Base-by-base conservation (phyloP, 2,329 filamentous ascomycete species). In the Aspergillus sp. region DNA sequence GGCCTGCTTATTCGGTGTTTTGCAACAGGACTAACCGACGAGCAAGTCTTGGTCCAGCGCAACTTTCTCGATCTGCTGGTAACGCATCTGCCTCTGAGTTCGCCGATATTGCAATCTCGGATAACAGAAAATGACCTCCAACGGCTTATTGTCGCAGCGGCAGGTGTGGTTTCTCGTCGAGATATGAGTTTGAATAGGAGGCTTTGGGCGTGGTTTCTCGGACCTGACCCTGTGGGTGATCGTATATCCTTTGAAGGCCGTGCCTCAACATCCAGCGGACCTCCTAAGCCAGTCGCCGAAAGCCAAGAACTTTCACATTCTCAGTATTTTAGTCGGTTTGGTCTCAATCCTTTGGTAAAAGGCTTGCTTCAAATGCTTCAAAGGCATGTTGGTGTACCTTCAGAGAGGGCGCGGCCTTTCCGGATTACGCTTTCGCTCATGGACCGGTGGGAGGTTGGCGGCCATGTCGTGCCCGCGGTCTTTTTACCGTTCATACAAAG, bases 391-490 rank as follows among this genome's bases (percentile, higher is more conserved):
- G 71, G 67, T 5, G 79, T 80, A 54, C 83, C 89, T 1, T 74
- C 83, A 0, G 91, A 96, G 67, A 83, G 87, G 70, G 91, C 92
- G 18, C 87, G 87, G 39, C 93, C 95, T 0, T 97, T 96, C 70
- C 87, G 93, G 56, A 91, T 98, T 61, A 96, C 92, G 67, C 82
- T 98, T 2, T 97, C 96, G 15, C 80, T 99, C 52, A 98, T 99
- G 95, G 95, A 99, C 75, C 87, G 93, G 57, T 98, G 92, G 93
- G 95, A 99, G 72, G 93, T 99, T 63, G 95, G 95, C 30, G 91
- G 91, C 1, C 81, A 93, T 17, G 87, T 99, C 47, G 89, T 98
- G 2, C 90, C 93, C 0, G 88, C 91, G 59, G 85, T 98, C 13
- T 98, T 99, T 68, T 80, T 97, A 13, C 90, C 93, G 3, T 87